Evolutionary conservation across 371 early-diverging fungal genomes (phyloP), one percentile per base, ranked within the genome.

Genomic region (Batkoa obscura): DNA sequence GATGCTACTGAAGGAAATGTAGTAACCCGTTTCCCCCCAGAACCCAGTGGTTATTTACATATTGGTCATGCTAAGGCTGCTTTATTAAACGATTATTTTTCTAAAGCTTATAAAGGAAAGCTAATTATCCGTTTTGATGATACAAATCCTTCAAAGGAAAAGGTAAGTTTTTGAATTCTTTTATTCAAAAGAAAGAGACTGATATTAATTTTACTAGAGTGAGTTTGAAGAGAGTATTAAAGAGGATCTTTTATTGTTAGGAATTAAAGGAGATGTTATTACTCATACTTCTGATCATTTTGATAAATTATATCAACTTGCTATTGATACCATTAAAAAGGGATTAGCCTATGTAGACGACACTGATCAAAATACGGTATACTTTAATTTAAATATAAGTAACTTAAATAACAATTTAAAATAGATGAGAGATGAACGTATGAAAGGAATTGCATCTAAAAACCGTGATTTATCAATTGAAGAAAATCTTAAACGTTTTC

Each of bases 21-120:
- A 6, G 88, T 94, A 35, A 97, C 96, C 23, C 75, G 99, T 60
- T 99, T 99, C 78, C 96, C 99, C 51, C 99, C 99, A 12, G 99
- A 99, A 74, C 98, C 99, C 52, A 81, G 81, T 66, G 99, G 99
- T 67, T 96, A 93, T 67, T 72, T 99, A 59, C 99, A 99, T 71
- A 93, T 99, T 68, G 99, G 99, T 53, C 99, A 99, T 72, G 96
- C 94, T 50, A 99, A 98, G 76, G 99, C 99, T 43, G 98, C 97
- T 8, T 73, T 99, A 43, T 68, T 99, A 59, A 99, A 99, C 76
- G 83, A 96, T 64, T 86, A 93, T 77, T 90, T 99, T 80, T 98
- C 99, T 5, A 71, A 83, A 17, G 68, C 70, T 36, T 91, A 94
- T 71, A 76, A 88, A 53, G 99, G 99, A 51, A 88, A 85, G 65